Evolutionary conservation across 768 basidiomycete genomes (phyloP).

Genomic region (Termitomyces sp.): DNA sequence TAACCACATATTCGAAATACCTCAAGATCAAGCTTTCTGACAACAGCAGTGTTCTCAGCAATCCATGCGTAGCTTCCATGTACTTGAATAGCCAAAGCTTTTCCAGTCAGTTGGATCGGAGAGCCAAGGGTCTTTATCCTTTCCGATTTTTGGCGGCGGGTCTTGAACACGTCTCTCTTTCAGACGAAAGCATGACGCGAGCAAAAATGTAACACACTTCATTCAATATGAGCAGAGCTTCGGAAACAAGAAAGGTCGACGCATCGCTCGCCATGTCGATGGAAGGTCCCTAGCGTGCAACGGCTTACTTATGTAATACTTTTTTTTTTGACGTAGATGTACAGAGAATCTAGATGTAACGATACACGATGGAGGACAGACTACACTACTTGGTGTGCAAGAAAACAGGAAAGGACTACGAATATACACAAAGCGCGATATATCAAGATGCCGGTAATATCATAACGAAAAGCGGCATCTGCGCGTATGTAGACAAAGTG

Average conservation of each 20-base stretch:
- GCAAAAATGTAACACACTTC: constrained; percentile 34
- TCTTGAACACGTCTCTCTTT: constrained; percentile 30
- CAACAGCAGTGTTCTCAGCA: constrained; percentile 77
- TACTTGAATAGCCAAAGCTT: constrained; percentile 67
- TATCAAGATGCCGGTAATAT: constrained; percentile 7
- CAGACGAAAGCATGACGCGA: constrained; percentile 3
- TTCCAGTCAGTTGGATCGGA: constrained; percentile 73
- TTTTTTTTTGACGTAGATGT: no score
- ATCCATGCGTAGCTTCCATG: constrained; percentile 72
- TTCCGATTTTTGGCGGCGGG: constrained; percentile 68
- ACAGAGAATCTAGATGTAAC: neutral
- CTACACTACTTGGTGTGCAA: constrained; percentile 10
- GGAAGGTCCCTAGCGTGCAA: no score
- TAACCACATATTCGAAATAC: constrained; percentile 31
- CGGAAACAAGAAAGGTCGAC: constrained; percentile 64
- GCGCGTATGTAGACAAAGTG: neutral
- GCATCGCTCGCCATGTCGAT: constrained; percentile 20
- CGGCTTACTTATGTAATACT: neutral
- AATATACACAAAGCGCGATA: constrained; percentile 11
- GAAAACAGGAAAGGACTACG: constrained; percentile 7
- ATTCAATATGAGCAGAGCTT: constrained; percentile 61
- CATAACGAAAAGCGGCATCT: constrained; percentile 2
- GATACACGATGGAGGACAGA: constrained; percentile 11
- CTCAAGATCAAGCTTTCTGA: constrained; percentile 71
- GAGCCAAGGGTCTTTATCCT: constrained; percentile 66